Evolutionary conservation across 2,329 filamentous ascomycete species (phyloP), one percentile per base, ranked within the genome.

Genomic region (Xylariaceae sp.): DNA sequence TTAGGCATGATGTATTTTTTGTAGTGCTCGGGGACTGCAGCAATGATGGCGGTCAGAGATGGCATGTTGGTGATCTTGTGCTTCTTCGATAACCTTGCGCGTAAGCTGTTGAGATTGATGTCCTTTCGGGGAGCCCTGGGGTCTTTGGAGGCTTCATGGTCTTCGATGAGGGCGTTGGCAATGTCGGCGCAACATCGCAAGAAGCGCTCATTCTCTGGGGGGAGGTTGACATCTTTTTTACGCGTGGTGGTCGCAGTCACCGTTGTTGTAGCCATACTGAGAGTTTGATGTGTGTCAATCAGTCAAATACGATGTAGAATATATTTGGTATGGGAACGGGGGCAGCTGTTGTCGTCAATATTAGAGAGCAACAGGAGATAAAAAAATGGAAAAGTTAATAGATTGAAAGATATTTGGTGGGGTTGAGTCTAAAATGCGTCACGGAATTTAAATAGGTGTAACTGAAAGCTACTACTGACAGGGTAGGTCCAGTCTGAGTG

Each of bases 1-100:
- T 95, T 95, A 17, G 91, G 93, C 51, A 97, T 71, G 50, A 98
- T 96, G 62, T 97, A 97, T 72, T 97, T 98, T 75, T 97, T 98
- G 73, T 97, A 96, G 66, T 97, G 91, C 65, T 98, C 93, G n/a
- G 94, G 94, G 27, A 98, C 92, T 8, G 93, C 93, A 44, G 93
- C 89, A 63, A 98, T 97, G 63, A 98, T 98, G 49, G 93, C 92
- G 7, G 92, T 97, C 54, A 98, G 73, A 21, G 94, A 89, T 23
- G 93, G 93, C 57, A 95, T 88, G 50, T 82, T 89, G 66, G 82
- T 85, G 50, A 98, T 74, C 64, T 83, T 86, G 72, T 97, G 90
- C 72, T 96, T 97, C 72, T 93, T 95, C 37, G 93, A 81, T 51
- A 95, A 82, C 63, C 91, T 91, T 44, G 88, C 83, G 37, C 93